Evolutionary conservation across 345 rosid genomes (phyloP).

Genomic region (Mangifera indica): DNA sequence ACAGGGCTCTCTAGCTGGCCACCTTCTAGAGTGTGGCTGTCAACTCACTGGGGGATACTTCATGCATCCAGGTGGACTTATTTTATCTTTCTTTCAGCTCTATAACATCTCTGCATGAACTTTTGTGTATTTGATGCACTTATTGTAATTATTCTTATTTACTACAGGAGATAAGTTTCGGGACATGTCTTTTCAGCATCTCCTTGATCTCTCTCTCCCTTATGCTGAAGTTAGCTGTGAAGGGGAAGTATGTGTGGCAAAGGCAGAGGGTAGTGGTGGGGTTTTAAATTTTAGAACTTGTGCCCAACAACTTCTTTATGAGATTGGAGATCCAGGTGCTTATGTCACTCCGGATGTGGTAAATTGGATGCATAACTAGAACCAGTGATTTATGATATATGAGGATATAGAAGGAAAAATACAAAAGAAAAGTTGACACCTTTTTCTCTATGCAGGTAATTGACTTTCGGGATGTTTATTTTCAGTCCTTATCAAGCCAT

Average conservation of each 20-base stretch:
- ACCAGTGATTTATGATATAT: not conserved
- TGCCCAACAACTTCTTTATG: constrained; percentile 88
- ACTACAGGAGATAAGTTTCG: constrained; percentile 67
- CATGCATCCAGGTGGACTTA: constrained; percentile 85
- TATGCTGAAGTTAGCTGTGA: constrained; percentile 68
- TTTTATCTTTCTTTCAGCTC: constrained; percentile 15
- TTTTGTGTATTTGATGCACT: not conserved
- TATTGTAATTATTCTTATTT: constrained; percentile 18
- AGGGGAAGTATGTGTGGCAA: constrained; percentile 60
- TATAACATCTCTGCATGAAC: not conserved
- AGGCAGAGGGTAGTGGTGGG: constrained; percentile 80
- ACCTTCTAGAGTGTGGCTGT: constrained; percentile 93
- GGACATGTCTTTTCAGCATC: constrained; percentile 49
- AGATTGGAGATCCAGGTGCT: constrained; percentile 81
- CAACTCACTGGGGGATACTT: constrained; percentile 98
- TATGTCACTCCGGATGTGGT: constrained; percentile 96
- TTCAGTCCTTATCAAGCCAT: constrained; percentile 56
- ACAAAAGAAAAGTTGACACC: constrained; percentile 10
- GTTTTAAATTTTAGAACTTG: constrained; percentile 69
- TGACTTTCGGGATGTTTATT: constrained; percentile 69
- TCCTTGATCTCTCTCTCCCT: constrained; percentile 82
- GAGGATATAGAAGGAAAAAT: not conserved
- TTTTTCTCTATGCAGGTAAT: constrained; percentile 50
- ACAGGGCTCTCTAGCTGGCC: constrained; percentile 89
- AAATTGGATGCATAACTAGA: constrained; percentile 27